Conservation (phyloP, 306 rosid species). For the Luffa aegyptiaca region DNA sequence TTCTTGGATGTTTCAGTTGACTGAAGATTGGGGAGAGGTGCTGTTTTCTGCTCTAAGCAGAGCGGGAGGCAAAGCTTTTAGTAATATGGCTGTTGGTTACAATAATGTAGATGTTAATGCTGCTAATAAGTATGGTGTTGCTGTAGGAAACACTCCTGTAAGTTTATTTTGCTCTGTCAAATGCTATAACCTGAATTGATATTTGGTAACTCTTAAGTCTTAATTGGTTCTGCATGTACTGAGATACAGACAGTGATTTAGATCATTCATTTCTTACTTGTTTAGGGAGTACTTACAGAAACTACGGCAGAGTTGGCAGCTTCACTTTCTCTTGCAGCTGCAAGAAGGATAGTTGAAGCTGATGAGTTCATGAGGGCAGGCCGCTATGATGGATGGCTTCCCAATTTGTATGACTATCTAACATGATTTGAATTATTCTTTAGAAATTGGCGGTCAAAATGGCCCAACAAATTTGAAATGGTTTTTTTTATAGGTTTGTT, state of each 20-base stretch:
- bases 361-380: slow-evolving; percentile 99
- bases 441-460: background rate
- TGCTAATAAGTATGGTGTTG: slow-evolving; percentile 83
- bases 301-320: slow-evolving; percentile 98
- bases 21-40: slow-evolving; percentile 98
- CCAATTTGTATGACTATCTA: slow-evolving; percentile 56
- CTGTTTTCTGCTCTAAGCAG: slow-evolving; percentile 88
- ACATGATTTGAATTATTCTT: background rate
- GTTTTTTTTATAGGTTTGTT: slow-evolving; percentile 49
- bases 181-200: background rate
- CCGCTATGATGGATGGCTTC: slow-evolving; percentile 96
- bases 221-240: background rate
- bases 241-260: background rate
- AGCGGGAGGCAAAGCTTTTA: slow-evolving; percentile 96
- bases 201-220: background rate
- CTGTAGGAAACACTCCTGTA: slow-evolving; percentile 93
- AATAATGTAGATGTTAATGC: slow-evolving; percentile 88
- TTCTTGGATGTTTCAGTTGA: slow-evolving; percentile 45
- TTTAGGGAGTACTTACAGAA: slow-evolving; percentile 95
- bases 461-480: background rate
- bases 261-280: slow-evolving; percentile 12
- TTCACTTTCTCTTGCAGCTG: slow-evolving; percentile 77
- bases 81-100: slow-evolving; percentile 99
- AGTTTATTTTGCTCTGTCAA: slow-evolving; percentile 11
- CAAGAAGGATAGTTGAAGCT: slow-evolving; percentile 98